A percentile compares a stretch with the other conserved stretches of the same genome.
These are phyloP conservation scores for Penicillium robsamsonii DNA, from an alignment of 495 filamentous ascomycete genomes.

Conservation along the genomic window DNA sequence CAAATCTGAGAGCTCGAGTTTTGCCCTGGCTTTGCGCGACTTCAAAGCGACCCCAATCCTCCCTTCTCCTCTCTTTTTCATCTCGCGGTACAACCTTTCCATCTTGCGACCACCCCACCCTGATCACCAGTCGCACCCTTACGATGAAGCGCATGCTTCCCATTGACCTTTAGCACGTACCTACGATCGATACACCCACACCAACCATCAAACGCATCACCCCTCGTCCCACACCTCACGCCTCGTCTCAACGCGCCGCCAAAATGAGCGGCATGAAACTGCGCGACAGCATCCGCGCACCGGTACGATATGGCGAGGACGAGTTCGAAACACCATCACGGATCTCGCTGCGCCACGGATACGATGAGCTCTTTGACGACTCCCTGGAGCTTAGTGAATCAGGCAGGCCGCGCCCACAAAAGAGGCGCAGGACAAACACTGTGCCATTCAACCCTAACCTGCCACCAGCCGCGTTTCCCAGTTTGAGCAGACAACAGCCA, in stretches of 20 bases:
- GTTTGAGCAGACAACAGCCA: slow-evolving; percentile 23
- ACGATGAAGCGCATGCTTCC: background rate
- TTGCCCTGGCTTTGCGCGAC: background rate
- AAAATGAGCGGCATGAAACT: slow-evolving; percentile 22
- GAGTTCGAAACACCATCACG: slow-evolving; percentile 5
- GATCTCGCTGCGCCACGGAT: background rate
- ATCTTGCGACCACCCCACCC: background rate
- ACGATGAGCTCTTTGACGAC: background rate
- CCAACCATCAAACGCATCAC: background rate
- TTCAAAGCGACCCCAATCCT: background rate
- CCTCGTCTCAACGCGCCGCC: background rate
- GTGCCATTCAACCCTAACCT: slow-evolving; percentile 41
- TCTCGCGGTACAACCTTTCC: background rate
- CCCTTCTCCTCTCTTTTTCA: background rate
- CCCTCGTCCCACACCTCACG: too few relatives aligned
- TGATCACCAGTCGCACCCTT: background rate
- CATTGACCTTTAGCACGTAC: background rate
- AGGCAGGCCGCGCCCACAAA: background rate
- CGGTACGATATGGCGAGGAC: slow-evolving; percentile 16
- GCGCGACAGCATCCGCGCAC: slow-evolving; percentile 21
- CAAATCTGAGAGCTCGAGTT: background rate
- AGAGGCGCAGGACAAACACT: slow-evolving; percentile 9
- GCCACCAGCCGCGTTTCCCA: slow-evolving; percentile 46
- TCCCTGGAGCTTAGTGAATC: background rate
- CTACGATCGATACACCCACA: background rate